Conservation (phyloP, 2,329 filamentous ascomycete genomes). For the Fusarium tjaetaba region DNA sequence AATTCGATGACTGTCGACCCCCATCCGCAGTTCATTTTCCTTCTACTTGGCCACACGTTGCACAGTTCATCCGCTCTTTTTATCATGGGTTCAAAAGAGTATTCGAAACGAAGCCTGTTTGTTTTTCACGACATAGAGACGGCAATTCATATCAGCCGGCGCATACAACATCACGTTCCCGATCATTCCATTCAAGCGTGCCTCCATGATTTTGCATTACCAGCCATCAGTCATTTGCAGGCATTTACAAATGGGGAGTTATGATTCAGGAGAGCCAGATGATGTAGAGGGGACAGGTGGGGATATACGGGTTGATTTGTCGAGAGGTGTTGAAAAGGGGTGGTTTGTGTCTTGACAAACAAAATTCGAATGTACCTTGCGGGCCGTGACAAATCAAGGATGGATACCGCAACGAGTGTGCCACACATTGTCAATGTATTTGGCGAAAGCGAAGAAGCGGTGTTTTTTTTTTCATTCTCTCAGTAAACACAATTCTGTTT, state of each 20-base stretch:
- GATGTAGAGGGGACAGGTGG: neutral
- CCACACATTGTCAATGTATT: slow-evolving; percentile 31
- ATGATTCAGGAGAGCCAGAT: slow-evolving; percentile 4
- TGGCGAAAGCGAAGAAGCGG: slow-evolving; percentile 36
- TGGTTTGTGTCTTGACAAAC: slow-evolving; percentile 25
- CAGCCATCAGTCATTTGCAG: slow-evolving; percentile 38
- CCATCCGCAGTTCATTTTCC: slow-evolving; percentile 23
- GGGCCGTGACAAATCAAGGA: slow-evolving; percentile 3
- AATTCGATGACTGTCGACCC: slow-evolving; percentile 12
- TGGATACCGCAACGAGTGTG: slow-evolving; percentile 25
- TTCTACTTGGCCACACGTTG: slow-evolving; percentile 35
- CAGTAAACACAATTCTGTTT: slow-evolving; percentile 25
- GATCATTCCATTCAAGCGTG: slow-evolving; percentile 36
- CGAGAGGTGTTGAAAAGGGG: slow-evolving; percentile 1
- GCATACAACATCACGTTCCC: slow-evolving; percentile 41
- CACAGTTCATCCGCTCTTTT: slow-evolving; percentile 20
- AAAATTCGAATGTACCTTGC: slow-evolving; percentile 19
- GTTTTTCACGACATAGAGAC: slow-evolving; percentile 28
- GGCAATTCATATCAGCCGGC: slow-evolving; percentile 18
- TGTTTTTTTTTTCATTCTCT: slow-evolving; percentile 26
- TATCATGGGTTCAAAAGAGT: slow-evolving; percentile 3
- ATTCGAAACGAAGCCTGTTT: slow-evolving; percentile 25
- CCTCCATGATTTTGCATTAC: slow-evolving; percentile 37
- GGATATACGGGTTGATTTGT: slow-evolving; percentile 1
- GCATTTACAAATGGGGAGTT: slow-evolving; percentile 38